Evolutionary conservation across 805 yeast genomes (phyloP).

Genomic region (Saturnispora mendoncae): DNA sequence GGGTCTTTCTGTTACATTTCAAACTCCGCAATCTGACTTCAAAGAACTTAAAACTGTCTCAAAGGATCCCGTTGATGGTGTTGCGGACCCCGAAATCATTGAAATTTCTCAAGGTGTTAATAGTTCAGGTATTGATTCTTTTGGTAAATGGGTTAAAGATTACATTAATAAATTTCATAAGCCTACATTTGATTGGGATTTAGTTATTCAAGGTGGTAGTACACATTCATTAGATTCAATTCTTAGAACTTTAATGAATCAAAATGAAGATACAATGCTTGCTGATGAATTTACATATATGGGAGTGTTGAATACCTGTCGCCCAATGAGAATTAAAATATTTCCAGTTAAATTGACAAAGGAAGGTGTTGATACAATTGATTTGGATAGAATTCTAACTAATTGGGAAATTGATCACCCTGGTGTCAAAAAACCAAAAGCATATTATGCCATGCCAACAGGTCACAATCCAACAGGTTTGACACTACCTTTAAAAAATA

Average conservation of each 20-base stretch:
- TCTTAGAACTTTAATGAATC: slow-evolving; percentile 64
- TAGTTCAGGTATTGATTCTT: slow-evolving; percentile 39
- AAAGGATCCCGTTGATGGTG: slow-evolving; percentile 21
- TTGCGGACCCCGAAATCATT: slow-evolving; percentile 26
- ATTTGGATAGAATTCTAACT: slow-evolving; percentile 50
- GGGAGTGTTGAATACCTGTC: slow-evolving; percentile 75
- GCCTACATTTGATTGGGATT: slow-evolving; percentile 57
- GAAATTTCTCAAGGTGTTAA: slow-evolving; percentile 43
- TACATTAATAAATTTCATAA: slow-evolving; percentile 37
- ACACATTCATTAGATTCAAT: slow-evolving; percentile 86
- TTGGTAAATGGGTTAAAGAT: slow-evolving; percentile 33
- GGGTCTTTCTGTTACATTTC: slow-evolving; percentile 19
- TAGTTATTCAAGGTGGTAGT: slow-evolving; percentile 68
- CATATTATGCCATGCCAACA: slow-evolving; percentile 62
- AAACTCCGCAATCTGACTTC: slow-evolving; percentile 38
- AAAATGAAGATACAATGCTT: slow-evolving; percentile 65
- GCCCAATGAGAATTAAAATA: slow-evolving; percentile 57
- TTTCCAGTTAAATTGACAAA: slow-evolving; percentile 74
- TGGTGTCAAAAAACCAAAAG: slow-evolving; percentile 39
- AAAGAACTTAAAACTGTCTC: slow-evolving; percentile 29
- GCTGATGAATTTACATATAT: slow-evolving; percentile 80
- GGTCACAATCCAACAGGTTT: slow-evolving; percentile 90
- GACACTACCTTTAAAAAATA: slow-evolving; percentile 48
- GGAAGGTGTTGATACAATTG: slow-evolving; percentile 68
- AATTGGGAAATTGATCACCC: slow-evolving; percentile 54